These are phyloP conservation scores for Fusarium tjaetaba DNA, from an alignment of 2,329 filamentous ascomycete genomes.

Conservation along the genomic window DNA sequence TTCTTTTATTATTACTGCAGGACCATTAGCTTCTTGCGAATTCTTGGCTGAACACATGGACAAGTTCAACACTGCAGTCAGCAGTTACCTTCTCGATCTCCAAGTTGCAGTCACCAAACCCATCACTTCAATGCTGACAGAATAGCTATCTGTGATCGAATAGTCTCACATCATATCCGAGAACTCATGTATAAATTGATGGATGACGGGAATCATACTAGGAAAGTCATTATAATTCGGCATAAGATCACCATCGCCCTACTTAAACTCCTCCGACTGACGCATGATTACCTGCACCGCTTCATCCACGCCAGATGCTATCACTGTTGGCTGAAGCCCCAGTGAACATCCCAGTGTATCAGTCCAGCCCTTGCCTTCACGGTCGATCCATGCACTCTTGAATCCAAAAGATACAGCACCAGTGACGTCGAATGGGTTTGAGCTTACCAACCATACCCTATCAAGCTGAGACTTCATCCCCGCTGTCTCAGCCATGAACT, in stretches of 20 bases:
- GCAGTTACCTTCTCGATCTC: not conserved
- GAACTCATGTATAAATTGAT: not conserved
- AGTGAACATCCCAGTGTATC: conserved; percentile 66
- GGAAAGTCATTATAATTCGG: not conserved
- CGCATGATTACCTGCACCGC: conserved; percentile 56
- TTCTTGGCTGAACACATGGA: not conserved
- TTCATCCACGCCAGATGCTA: conserved; percentile 66
- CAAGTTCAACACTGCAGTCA: not conserved
- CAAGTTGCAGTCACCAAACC: not conserved
- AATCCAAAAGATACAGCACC: conserved; percentile 71
- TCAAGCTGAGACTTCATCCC: conserved; percentile 57
- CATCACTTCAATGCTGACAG: not conserved
- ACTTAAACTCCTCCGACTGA: not conserved
- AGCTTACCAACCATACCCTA: conserved; percentile 74
- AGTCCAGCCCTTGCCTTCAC: conserved; percentile 69
- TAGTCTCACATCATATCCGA: not conserved
- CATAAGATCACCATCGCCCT: not conserved
- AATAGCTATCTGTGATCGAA: not conserved
- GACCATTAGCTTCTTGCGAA: not conserved
- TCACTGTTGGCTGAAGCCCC: conserved; percentile 60
- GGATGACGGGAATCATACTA: not conserved
- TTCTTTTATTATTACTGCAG: not conserved
- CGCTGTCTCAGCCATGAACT: conserved; percentile 63
- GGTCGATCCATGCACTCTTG: conserved; percentile 74
- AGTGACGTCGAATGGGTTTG: conserved; percentile 78